Conservation (phyloP, 1,139 yeast genomes). For the Blastobotrys capitulatus region DNA sequence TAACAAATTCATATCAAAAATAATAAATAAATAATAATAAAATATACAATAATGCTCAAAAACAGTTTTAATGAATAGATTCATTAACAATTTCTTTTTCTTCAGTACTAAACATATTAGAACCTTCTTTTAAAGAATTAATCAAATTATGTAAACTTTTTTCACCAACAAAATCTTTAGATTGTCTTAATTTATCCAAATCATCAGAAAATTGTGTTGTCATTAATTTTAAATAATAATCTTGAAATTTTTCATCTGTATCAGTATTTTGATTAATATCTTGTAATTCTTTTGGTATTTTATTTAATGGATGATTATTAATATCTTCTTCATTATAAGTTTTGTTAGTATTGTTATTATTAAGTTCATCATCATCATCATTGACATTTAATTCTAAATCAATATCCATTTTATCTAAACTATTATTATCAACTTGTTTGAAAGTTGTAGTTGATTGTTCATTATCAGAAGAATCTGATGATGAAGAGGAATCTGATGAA, state of each 20-base stretch:
- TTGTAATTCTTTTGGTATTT: slow-evolving; percentile 18
- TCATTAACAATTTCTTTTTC: slow-evolving; percentile 19
- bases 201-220: slow-evolving; percentile 38
- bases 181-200: slow-evolving; percentile 32
- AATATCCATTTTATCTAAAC: slow-evolving; percentile 11
- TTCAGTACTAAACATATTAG: slow-evolving; percentile 33
- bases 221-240: slow-evolving; percentile 30
- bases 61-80: background rate
- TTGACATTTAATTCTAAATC: slow-evolving; percentile 17
- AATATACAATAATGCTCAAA: background rate
- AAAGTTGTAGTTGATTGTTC: slow-evolving; percentile 2
- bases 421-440: background rate
- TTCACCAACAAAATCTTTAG: slow-evolving; percentile 32
- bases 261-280: slow-evolving; percentile 7
- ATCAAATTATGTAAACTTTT: slow-evolving; percentile 33
- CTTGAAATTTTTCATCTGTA: slow-evolving; percentile 27
- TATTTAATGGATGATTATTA: slow-evolving; percentile 11
- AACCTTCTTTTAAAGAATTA: slow-evolving; percentile 36
- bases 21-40: background rate
- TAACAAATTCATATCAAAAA: no score
- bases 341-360: slow-evolving; percentile 4
- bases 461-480: background rate
- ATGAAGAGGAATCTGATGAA: slow-evolving; percentile 14
- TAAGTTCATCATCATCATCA: slow-evolving; percentile 9
- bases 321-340: background rate